These are phyloP conservation scores for Pholiota microspora DNA, from an alignment of 768 basidiomycete species.

Conservation along the genomic window DNA sequence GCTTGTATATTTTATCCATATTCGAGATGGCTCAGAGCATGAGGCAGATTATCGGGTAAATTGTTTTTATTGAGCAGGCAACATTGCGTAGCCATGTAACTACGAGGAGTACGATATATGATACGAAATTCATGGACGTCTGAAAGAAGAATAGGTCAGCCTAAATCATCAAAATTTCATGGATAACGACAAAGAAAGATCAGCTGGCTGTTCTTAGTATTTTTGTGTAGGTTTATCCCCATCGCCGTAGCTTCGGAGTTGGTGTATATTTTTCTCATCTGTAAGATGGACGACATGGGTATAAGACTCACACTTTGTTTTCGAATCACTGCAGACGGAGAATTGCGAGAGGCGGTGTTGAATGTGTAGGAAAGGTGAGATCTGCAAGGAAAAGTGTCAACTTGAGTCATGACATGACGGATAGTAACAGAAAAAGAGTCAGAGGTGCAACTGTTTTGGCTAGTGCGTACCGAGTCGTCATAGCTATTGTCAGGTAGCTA, in stretches of 20 bases:
- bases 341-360: not conserved
- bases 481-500: constrained; percentile 43
- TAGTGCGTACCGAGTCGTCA: constrained; percentile 70
- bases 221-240: constrained; percentile 40
- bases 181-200: constrained; percentile 21
- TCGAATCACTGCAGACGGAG: not conserved
- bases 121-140: not conserved
- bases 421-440: constrained; percentile 30
- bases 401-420: not conserved
- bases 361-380: not conserved
- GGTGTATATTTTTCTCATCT: constrained; percentile 47
- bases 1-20: not conserved
- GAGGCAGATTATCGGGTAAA: not conserved
- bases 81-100: no score
- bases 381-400: not conserved
- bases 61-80: not conserved
- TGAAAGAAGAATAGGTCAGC: not conserved
- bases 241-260: constrained; percentile 44
- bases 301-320: constrained; percentile 17
- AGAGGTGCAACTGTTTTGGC: constrained; percentile 71
- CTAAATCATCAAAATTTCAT: not conserved
- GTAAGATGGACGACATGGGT: constrained; percentile 13
- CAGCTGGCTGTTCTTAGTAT: constrained; percentile 69
- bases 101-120: not conserved
- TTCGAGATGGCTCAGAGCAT: no score